A percentile compares a stretch with the other conserved stretches of the same genome.
phyloP scores from a whole-genome alignment of 1,284 basidiomycete genomes.

The Rhodofomes roseus region DNA sequence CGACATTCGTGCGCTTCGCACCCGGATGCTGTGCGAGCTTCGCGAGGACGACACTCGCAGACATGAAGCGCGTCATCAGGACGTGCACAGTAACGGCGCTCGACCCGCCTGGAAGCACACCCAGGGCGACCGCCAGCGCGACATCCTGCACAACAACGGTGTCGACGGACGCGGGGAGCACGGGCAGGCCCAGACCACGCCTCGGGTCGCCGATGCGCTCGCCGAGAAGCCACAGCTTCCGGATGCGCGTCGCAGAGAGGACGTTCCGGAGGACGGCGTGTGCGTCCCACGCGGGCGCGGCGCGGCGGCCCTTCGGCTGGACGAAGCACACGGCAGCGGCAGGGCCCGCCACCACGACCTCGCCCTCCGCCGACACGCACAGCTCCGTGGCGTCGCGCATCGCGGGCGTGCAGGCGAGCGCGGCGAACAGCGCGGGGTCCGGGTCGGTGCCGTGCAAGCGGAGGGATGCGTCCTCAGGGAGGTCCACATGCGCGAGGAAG shows the following conservation, averaged over 20 bases:
- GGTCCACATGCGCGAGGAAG: background rate
- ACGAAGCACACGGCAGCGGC: background rate
- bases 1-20: background rate
- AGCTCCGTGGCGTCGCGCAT: background rate
- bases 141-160: background rate
- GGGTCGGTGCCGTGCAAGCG: background rate
- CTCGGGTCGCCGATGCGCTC: background rate
- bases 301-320: background rate
- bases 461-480: background rate
- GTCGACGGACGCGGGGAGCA: background rate
- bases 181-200: background rate
- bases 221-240: background rate
- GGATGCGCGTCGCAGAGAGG: background rate
- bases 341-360: background rate
- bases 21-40: background rate
- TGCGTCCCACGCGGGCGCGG: background rate
- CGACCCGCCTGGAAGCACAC: background rate
- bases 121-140: background rate
- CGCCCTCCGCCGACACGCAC: background rate
- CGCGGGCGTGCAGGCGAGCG: background rate
- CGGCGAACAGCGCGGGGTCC: background rate
- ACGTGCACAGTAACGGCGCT: background rate
- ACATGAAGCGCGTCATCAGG: conserved; percentile 1
- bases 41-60: background rate
- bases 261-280: background rate